Conservation (phyloP, 2,329 filamentous ascomycete genomes). For the Gaeumannomyces sp. region DNA sequence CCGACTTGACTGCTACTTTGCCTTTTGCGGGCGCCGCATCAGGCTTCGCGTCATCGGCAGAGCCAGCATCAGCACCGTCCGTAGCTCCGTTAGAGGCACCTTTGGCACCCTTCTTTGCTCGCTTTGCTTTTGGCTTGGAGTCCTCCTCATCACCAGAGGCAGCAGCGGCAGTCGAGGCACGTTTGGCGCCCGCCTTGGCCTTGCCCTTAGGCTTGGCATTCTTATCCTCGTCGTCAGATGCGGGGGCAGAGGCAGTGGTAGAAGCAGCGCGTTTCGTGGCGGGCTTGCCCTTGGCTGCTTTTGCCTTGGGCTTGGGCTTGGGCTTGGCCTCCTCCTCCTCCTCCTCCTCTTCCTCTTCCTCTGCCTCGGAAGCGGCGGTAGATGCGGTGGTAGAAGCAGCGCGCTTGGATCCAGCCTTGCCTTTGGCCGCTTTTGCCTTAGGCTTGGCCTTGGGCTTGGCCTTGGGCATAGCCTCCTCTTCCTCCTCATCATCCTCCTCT, state of each 20-base stretch:
- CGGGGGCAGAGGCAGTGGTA: not conserved
- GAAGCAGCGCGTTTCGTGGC: not conserved
- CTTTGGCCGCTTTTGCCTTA: slow-evolving; percentile 24
- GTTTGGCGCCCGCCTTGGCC: slow-evolving; percentile 23
- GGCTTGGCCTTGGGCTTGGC: slow-evolving; percentile 14
- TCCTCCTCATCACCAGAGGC: slow-evolving; percentile 20
- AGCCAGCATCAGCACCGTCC: not conserved
- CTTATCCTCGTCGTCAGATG: not conserved
- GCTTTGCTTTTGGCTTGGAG: slow-evolving; percentile 23
- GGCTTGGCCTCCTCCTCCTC: not conserved
- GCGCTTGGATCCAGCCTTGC: slow-evolving; percentile 5
- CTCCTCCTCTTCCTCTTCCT: slow-evolving; percentile 10
- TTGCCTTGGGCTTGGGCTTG: slow-evolving; percentile 13
- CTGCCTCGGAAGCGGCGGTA: not conserved
- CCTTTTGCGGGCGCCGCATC: not conserved
- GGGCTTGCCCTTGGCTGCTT: slow-evolving; percentile 24
- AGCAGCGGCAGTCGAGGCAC: slow-evolving; percentile 15
- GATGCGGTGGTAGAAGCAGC: not conserved
- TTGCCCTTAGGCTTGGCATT: slow-evolving; percentile 14
- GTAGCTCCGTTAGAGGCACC: slow-evolving; percentile 1
- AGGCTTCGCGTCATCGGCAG: not conserved
- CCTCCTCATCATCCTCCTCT: slow-evolving; percentile 9
- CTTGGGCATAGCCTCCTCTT: slow-evolving; percentile 11
- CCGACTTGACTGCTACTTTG: slow-evolving; percentile 11
- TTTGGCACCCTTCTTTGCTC: slow-evolving; percentile 24